Base-by-base conservation (phyloP, 1,284 basidiomycete species). In the Papiliotrema flavescens region DNA sequence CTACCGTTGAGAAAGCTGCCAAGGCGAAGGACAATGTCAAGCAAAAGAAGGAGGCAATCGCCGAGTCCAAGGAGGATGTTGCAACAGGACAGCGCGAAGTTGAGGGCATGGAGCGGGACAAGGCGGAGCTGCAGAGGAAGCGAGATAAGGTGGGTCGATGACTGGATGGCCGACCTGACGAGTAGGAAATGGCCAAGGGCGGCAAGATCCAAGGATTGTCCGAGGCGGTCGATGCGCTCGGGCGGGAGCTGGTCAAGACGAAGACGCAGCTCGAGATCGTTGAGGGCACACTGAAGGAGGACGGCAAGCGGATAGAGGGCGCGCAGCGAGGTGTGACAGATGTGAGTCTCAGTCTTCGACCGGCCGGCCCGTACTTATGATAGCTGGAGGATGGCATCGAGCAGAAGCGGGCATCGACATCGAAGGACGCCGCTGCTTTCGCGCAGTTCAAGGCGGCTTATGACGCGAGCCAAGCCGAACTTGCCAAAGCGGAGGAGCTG, bases 211-310 rank as follows among this genome's bases (percentile, higher is more conserved):
- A 88, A 70, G 84, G 84, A 51, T 79, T 94, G 48, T 84, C 90
- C 58, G 88, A 91, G 45, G 82, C 86, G 20, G 88, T 90, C 17
- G 85, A 85, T 53, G 84, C 85, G 55, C 78, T 92, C 28, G 90
- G 88, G 51, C 92, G 93, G 72, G 85, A 84, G 47, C 77, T 94
- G n/a, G 88, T 89, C 59, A 95, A 95, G 75, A 80, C 89, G 59
- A 84, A 83, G 60, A 93, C 94, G 0, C 89, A 96, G 75, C 82
- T 86, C 15, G 91, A 96, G 61, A 85, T 98, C 70, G 87, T 88
- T 71, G 82, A 84, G 48, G 81, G 82, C 9, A 86, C 84, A 0
- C 84, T 96, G 59, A 81, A 81, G 13, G 94, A 97, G 26, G 95
- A 98, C 71, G 82, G 85, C 62, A 83, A 78, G 57, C 85, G 83